Base-by-base conservation (phyloP, 306 rosid genomes). In the Lagenaria siceraria region DNA sequence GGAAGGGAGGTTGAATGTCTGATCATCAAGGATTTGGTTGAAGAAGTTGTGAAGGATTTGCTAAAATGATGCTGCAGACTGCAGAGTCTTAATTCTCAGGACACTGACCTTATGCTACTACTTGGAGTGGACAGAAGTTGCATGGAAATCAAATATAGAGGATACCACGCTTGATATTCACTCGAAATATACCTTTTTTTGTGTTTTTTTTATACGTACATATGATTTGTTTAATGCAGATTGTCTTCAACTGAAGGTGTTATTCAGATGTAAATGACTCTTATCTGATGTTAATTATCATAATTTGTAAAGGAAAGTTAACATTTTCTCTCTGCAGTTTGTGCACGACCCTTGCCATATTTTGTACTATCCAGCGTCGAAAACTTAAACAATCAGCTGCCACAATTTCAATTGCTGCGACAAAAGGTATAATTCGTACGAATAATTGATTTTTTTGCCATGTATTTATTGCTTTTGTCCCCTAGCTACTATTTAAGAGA, bases 31-130 rank as follows among this genome's bases (percentile, higher is more conserved):
- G 98, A 90, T 80, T 81, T 96, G 79, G 82, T 96, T 75, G 87
- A 86, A 73, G 99, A 92, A 78, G 76, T 92, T 75, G 84, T 86
- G 76, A 77, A 82, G 86, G 93, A 92, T 82, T 80, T 95, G 82
- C 78, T 54, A 81, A 72, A 77, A 24, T 80, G 77, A 75, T 48
- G 43, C 62, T 14, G 54, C 19, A 46, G 6, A 42, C 59, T 19
- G 58, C 58, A 19, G 62, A 49, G 48, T 73, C 21, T 52, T 31
- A 51, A 52, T 49, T 27, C 62, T 51, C 61, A 73, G 76, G 25
- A 49, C 10, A 49, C 76, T 72, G 76, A 72, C 76, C 55, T 40
- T 43, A 4, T 69, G 75, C 75, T 69, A 69, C 75, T 14, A 43
- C 33, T 43, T 12, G 75, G 21, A 69, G 75, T 42, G 75, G 55